phyloP scores from a whole-genome alignment of 345 rosid genomes.

The Euclidium syriacum region DNA sequence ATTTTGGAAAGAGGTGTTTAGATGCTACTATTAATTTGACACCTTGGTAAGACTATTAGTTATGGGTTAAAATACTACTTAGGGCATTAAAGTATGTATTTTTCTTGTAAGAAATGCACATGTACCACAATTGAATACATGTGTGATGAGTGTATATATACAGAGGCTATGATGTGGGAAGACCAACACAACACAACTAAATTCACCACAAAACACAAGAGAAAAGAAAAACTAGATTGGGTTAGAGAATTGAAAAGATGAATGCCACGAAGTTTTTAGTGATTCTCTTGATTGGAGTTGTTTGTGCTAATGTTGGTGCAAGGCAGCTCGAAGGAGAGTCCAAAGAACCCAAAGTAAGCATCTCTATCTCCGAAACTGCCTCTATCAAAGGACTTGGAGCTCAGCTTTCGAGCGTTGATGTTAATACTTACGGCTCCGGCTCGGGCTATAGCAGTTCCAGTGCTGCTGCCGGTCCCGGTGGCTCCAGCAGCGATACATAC shows the following conservation, averaged over 20 bases:
- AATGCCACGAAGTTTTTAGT: not conserved
- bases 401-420: too few species aligned
- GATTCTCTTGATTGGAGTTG: not conserved
- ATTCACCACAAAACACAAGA: not conserved
- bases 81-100: not conserved
- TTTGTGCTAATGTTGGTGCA: slow-evolving; percentile 8
- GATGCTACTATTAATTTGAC: too few species aligned
- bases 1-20: too few species aligned
- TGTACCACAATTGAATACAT: not conserved
- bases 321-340: not conserved
- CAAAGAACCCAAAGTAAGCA: not conserved
- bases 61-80: not conserved
- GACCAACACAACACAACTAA: not conserved
- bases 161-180: not conserved
- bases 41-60: not conserved
- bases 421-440: too few species aligned
- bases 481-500: not conserved
- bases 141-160: not conserved
- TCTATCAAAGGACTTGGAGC: not conserved
- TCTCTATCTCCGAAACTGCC: not conserved
- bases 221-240: too few species aligned
- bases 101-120: not conserved
- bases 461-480: not conserved
- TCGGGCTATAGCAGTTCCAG: too few species aligned
- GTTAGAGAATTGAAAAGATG: too few species aligned